Base-by-base conservation (phyloP, 306 rosid species). In the Medicago ruthenica region DNA sequence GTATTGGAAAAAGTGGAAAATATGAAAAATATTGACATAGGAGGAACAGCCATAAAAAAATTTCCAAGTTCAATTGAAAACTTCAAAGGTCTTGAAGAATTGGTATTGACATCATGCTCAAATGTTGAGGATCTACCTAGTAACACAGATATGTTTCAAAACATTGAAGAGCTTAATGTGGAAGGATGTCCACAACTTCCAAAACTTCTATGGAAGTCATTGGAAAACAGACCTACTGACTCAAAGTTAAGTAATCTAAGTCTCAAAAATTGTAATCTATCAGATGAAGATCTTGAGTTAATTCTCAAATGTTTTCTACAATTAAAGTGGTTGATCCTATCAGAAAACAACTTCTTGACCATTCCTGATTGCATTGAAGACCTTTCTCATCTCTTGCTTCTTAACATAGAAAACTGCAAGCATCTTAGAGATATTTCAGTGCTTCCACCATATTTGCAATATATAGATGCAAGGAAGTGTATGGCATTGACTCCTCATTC, bases 291-390 rank as follows among this genome's bases (percentile, higher is more conserved):
- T 67, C 76, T 80, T 69, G 76, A 48, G 40, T 44, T 67, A 53
- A 53, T 80, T 61, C 40, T 81, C 40, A 50, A 16, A 7, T 48
- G 47, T 40, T 81, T 81, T 59, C 57, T 48, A 4, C 18, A 69
- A 24, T 24, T 80, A n/a, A 75, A 59, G 31, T 74, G 76, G 71
- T 80, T 80, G 64, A 34, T 58, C 59, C 58, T 81, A 69, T 67
- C 80, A 40, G 47, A 61, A 10, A 81, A 81, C 73, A 74, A 60
- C 16, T 75, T 81, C 17, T 60, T 69, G 16, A 48, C 76, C 59
- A 61, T 81, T 24, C 84, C 84, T n/a, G 73, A 36, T 4, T 67
- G 80, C 71, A 61, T 81, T 60, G 76, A 75, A 74, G 76, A 81
- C 39, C 76, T 81, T 48, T 21, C 36, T 1, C 20, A 68, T 51